These are phyloP conservation scores for Yamadazyma songkhlaensis DNA, from an alignment of 1,139 yeast species.

Conservation along the genomic window DNA sequence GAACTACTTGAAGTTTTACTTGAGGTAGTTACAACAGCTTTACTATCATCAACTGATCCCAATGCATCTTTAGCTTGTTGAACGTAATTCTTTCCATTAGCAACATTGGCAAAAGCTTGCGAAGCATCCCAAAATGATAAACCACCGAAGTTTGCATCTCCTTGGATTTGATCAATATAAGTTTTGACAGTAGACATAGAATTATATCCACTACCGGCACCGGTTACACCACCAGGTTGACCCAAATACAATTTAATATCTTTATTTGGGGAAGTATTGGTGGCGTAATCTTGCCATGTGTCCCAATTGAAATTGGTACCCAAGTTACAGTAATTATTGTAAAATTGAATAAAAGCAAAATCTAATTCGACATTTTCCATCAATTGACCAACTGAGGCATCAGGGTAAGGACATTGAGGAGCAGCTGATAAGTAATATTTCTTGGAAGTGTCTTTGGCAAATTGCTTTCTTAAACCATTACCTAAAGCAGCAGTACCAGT, in stretches of 20 bases:
- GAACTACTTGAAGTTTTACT: conserved; percentile 6
- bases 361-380: conserved; percentile 65
- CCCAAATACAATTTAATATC: conserved; percentile 67
- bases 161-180: conserved; percentile 33
- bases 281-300: conserved; percentile 75
- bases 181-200: conserved; percentile 18
- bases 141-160: conserved; percentile 66
- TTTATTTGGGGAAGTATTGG: conserved; percentile 60
- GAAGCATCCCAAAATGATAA: conserved; percentile 92
- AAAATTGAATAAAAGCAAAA: conserved; percentile 88
- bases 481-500: conserved; percentile 65
- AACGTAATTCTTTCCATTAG: conserved; percentile 43
- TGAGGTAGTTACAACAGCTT: conserved; percentile 6
- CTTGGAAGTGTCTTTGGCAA: conserved; percentile 51
- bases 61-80: conserved; percentile 24
- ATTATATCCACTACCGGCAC: conserved; percentile 53
- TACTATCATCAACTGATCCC: conserved; percentile 3
- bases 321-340: conserved; percentile 81
- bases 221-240: conserved; percentile 65
- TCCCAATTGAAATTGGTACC: conserved; percentile 72
- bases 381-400: conserved; percentile 73
- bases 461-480: conserved; percentile 55
- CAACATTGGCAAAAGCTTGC: conserved; percentile 60
- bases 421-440: conserved; percentile 84
- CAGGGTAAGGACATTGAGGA: conserved; percentile 95